phyloP scores from a whole-genome alignment of 176 grass and related monocot genomes.

The Eragrostis curvula region DNA sequence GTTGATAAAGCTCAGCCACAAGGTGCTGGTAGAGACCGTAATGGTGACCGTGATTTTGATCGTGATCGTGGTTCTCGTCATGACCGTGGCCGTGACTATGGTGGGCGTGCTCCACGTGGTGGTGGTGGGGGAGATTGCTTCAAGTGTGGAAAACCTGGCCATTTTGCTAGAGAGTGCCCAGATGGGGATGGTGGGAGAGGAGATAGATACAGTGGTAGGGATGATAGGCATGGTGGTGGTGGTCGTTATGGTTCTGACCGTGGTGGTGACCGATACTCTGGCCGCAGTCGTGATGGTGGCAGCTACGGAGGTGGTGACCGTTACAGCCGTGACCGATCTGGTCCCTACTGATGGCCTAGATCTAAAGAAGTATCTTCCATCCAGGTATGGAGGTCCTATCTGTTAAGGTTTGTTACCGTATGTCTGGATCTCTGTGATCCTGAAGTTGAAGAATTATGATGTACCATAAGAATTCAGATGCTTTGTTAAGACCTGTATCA shows the following conservation, averaged over 20 bases:
- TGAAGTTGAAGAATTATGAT: conserved; percentile 43
- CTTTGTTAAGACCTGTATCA: conserved; percentile 45
- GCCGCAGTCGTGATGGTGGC: conserved; percentile 61
- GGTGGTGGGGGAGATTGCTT: conserved; percentile 70
- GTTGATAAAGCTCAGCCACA: conserved; percentile 91
- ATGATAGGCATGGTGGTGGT: conserved; percentile 64
- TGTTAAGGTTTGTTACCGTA: conserved; percentile 34
- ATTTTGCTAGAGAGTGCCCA: conserved; percentile 84
- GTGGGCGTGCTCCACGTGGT: conserved; percentile 46
- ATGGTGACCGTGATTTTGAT: conserved; percentile 55
- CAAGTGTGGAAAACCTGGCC: conserved; percentile 81
- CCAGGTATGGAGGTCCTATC: conserved; percentile 55
- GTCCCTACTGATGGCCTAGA: conserved; percentile 58
- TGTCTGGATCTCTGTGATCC: conserved; percentile 36
- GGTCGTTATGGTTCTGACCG: conserved; percentile 64
- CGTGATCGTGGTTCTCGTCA: conserved; percentile 60
- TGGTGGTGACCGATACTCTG: conserved; percentile 64
- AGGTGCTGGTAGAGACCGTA: conserved; percentile 65
- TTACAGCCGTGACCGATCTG: conserved; percentile 64
- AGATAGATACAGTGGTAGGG: conserved; percentile 62
- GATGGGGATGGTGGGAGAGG: conserved; percentile 61
- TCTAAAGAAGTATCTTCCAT: conserved; percentile 45
- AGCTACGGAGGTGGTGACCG: conserved; percentile 43
- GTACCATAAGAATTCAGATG: conserved; percentile 48
- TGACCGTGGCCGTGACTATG: conserved; percentile 55